These are phyloP conservation scores for Erysimum cheiri DNA, from an alignment of 441 rosid species.

Conservation along the genomic window DNA sequence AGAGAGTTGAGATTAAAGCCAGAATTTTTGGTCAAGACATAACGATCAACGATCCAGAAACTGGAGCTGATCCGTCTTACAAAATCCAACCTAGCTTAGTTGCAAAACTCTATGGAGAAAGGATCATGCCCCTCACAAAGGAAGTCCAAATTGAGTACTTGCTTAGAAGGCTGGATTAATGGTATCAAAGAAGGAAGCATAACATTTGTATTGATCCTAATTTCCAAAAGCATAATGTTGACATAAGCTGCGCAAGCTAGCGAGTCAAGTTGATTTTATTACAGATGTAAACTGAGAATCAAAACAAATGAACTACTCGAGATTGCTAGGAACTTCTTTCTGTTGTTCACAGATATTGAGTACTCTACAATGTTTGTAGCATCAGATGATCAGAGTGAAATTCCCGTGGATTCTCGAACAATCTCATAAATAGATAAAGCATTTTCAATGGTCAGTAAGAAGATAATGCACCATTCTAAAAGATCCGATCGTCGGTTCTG, in stretches of 20 bases:
- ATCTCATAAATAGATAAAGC: conserved; percentile 77
- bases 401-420: conserved; percentile 56
- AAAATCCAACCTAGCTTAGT: conserved; percentile 69
- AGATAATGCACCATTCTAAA: conserved; percentile 92
- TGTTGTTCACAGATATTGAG: conserved; percentile 3
- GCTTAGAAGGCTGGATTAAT: conserved; percentile 46
- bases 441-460: conserved; percentile 76
- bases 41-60: conserved; percentile 43
- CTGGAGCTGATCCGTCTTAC: conserved; percentile 59
- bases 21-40: conserved; percentile 73
- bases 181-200: conserved; percentile 9
- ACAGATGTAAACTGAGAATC: conserved; percentile 27
- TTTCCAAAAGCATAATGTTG: conserved; percentile 26
- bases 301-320: conserved; percentile 32
- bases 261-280: conserved; percentile 33
- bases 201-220: conserved; percentile 23
- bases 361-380: conserved; percentile 29
- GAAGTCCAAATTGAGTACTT: conserved; percentile 54
- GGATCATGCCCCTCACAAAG: conserved; percentile 52
- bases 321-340: conserved; percentile 8
- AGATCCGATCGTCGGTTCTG: conserved; percentile 86
- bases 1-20: conserved; percentile 76
- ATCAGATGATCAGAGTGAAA: conserved; percentile 46
- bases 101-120: conserved; percentile 47
- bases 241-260: conserved; percentile 19